Evolutionary conservation across 106 monocot genomes (phyloP).

Genomic region (Iris macrosiphon): DNA sequence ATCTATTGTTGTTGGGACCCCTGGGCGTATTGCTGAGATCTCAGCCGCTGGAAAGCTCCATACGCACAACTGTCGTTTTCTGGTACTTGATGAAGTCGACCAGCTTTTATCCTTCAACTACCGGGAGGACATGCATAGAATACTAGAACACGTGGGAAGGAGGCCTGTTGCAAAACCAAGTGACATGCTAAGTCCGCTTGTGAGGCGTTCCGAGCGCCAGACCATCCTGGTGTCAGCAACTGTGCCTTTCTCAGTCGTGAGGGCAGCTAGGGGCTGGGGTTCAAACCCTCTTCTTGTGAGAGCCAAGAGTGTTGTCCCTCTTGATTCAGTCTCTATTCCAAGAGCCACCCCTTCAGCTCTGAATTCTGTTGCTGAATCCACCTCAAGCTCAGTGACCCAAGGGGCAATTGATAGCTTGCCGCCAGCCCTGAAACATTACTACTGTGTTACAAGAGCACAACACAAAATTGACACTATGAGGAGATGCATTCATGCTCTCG

Average conservation of each 20-base stretch:
- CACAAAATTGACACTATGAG: conserved; percentile 93
- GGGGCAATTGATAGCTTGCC: conserved; percentile 79
- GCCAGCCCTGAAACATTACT: conserved; percentile 80
- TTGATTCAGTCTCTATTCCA: conserved; percentile 42
- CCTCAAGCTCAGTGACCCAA: conserved; percentile 45
- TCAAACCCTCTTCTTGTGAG: conserved; percentile 70
- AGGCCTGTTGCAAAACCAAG: conserved; percentile 23
- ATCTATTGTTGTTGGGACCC: conserved; percentile 79
- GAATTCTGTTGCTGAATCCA: conserved; percentile 12
- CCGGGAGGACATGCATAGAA: conserved; percentile 96
- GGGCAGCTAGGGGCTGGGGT: conserved; percentile 88
- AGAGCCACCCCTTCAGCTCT: neutral
- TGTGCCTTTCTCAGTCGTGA: conserved; percentile 75
- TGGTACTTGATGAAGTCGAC: conserved; percentile 93
- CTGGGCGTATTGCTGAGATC: conserved; percentile 93
- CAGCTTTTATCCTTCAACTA: conserved; percentile 89
- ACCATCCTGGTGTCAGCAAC: conserved; percentile 95
- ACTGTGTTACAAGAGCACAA: conserved; percentile 57
- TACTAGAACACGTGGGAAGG: conserved; percentile 90
- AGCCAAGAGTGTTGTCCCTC: conserved; percentile 47
- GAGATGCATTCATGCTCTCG: conserved; percentile 82
- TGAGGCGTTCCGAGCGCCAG: conserved; percentile 58
- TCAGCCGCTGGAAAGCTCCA: conserved; percentile 93
- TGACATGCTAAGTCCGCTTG: conserved; percentile 33
- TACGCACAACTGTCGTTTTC: conserved; percentile 72